Conservation (phyloP, 129 eudicot genomes). For the Chrysanthemum seticuspe region DNA sequence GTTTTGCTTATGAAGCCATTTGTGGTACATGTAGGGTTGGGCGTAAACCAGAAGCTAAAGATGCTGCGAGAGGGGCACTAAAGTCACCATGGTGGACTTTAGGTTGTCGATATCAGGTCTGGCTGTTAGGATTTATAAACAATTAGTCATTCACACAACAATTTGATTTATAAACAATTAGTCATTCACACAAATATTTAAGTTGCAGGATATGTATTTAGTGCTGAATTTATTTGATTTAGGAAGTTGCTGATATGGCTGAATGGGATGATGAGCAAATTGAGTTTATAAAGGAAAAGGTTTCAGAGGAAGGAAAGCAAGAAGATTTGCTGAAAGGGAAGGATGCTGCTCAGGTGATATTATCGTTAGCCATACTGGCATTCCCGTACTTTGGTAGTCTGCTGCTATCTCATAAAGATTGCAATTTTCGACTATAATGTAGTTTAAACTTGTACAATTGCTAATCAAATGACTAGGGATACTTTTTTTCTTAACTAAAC, state of each 20-base stretch:
- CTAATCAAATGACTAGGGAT: neutral
- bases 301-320: constrained; percentile 81
- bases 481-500: neutral
- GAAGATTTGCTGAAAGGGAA: constrained; percentile 92
- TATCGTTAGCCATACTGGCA: constrained; percentile 5
- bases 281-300: constrained; percentile 84
- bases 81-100: constrained; percentile 99
- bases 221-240: neutral
- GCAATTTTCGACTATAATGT: neutral
- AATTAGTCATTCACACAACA: neutral
- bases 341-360: constrained; percentile 77
- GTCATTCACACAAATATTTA: neutral
- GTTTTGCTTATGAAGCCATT: constrained; percentile 4
- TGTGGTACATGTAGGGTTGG: constrained; percentile 69
- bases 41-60: constrained; percentile 85
- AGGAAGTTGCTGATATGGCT: constrained; percentile 94
- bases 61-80: constrained; percentile 93
- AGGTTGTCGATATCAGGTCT: constrained; percentile 89
- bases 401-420: neutral
- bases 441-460: neutral
- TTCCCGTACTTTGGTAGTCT: neutral
- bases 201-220: neutral
- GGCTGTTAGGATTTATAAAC: constrained; percentile 7
- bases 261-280: constrained; percentile 99
- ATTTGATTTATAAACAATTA: neutral